phyloP scores from a whole-genome alignment of 1,284 basidiomycete species.

The Heterobasidion occidentale region DNA sequence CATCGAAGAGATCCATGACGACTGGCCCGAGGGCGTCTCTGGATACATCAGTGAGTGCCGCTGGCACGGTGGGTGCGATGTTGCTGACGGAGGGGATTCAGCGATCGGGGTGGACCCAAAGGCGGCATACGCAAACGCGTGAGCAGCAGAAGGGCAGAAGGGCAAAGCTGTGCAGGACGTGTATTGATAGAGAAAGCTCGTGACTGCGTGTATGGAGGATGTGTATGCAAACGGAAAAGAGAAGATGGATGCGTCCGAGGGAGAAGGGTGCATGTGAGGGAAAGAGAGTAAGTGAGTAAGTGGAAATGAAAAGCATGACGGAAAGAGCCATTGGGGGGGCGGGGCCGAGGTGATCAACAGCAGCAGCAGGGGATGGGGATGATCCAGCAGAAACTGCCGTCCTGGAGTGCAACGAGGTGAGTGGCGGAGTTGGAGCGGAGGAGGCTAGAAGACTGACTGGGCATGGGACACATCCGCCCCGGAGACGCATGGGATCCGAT shows the following conservation, averaged over 20 bases:
- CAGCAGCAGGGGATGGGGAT: conserved; percentile 2
- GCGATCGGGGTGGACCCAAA: background rate
- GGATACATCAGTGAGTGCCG: background rate
- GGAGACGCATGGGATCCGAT: background rate
- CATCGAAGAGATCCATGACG: background rate
- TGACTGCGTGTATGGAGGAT: no score
- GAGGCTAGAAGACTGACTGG: background rate
- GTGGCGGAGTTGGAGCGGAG: background rate
- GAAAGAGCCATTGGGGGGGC: no score
- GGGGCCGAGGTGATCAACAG: background rate
- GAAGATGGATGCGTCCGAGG: no score
- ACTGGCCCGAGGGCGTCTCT: background rate
- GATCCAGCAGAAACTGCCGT: conserved; percentile 2
- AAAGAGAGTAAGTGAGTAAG: no score
- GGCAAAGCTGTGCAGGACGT: no score
- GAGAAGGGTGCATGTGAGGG: no score
- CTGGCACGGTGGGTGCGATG: background rate
- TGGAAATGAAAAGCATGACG: no score
- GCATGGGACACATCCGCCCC: conserved; percentile 2
- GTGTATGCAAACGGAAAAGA: no score
- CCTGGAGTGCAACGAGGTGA: background rate
- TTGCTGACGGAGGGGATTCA: background rate
- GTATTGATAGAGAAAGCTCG: no score
- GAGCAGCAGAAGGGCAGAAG: background rate
- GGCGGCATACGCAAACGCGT: background rate